A percentile compares a stretch with the other conserved stretches of the same genome.
phyloP scores from a whole-genome alignment of 495 filamentous ascomycete genomes.

The Jackrogersella minutella region DNA sequence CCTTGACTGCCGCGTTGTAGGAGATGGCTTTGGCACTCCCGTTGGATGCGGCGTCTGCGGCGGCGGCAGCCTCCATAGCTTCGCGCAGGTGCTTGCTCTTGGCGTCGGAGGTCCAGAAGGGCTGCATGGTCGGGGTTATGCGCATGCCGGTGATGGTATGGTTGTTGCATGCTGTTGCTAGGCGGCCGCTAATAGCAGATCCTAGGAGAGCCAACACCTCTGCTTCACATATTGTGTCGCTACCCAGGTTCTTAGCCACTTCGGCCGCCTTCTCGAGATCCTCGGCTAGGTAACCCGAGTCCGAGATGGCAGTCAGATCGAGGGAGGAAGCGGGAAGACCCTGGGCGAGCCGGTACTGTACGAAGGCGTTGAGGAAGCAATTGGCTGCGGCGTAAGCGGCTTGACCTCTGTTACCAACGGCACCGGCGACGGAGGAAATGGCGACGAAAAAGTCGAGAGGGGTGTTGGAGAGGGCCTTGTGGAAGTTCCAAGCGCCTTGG shows the following conservation, averaged over 20 bases:
- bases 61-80: slow-evolving; percentile 54
- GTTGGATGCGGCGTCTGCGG: slow-evolving; percentile 43
- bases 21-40: slow-evolving; percentile 45
- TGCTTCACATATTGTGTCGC: slow-evolving; percentile 60
- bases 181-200: slow-evolving; percentile 55
- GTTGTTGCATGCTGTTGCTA: slow-evolving; percentile 51
- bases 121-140: slow-evolving; percentile 54
- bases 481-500: slow-evolving; percentile 64
- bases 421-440: slow-evolving; percentile 67
- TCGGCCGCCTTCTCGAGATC: slow-evolving; percentile 56
- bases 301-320: slow-evolving; percentile 63
- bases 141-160: slow-evolving; percentile 63
- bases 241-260: slow-evolving; percentile 57
- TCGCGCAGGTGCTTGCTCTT: slow-evolving; percentile 61
- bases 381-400: slow-evolving; percentile 72
- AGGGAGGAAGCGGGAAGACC: slow-evolving; percentile 61
- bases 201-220: slow-evolving; percentile 59
- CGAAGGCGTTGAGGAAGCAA: slow-evolving; percentile 65
- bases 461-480: slow-evolving; percentile 55
- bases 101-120: slow-evolving; percentile 61
- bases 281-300: slow-evolving; percentile 63
- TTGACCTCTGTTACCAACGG: slow-evolving; percentile 68
- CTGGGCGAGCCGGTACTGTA: slow-evolving; percentile 54
- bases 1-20: slow-evolving; percentile 53
- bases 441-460: slow-evolving; percentile 73